Evolutionary conservation across 202 grass and related monocot genomes (phyloP), one percentile per base, ranked within the genome.

Genomic region (Musa balbisiana): DNA sequence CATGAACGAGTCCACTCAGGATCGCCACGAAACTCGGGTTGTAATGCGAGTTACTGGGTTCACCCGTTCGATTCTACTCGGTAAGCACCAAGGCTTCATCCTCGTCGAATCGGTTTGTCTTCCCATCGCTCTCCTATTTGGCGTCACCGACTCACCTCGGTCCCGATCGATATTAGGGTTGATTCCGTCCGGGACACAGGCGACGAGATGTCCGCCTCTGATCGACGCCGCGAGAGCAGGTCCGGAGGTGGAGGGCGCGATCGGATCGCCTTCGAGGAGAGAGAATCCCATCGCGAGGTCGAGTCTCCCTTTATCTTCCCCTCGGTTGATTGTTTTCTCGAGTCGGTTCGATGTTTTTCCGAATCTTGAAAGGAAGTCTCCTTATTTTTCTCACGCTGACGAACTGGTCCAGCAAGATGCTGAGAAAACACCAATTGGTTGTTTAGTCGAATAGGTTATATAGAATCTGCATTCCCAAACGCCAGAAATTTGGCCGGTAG

Each of bases 251-350:
- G 56, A 13, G 54, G 22, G 53, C 43, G 62, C 75, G 23, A 27
- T 66, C 52, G 53, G 8, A 15, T 53, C 16, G 15, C 10, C 15
- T 16, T 52, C 22, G 75, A 66, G 62, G 75, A 53, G 49, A 26
- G 62, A 51, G n/a, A 70, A 10, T 50, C 77, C 54, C 66, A 59
- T 60, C 77, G 66, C 52, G 11, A 79, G 77, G 77, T 79, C 50
- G 17, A 51, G 25, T n/a, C 27, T 49, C 52, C 4, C 53, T 21
- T 59, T 16, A 3, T 52, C 3, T 22, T 50, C 66, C 49, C 53
- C 26, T 33, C 26, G 2, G 23, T 13, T 16, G 23, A 58, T n/a
- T 21, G 2, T 58, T 43, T 25, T 66, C 49, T 53, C 20, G 10
- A 21, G 1, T 21, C 22, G 66, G 13, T 4, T 66, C 20, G 11